Conservation (phyloP, 2,329 filamentous ascomycete species). For the Fusarium sororula region DNA sequence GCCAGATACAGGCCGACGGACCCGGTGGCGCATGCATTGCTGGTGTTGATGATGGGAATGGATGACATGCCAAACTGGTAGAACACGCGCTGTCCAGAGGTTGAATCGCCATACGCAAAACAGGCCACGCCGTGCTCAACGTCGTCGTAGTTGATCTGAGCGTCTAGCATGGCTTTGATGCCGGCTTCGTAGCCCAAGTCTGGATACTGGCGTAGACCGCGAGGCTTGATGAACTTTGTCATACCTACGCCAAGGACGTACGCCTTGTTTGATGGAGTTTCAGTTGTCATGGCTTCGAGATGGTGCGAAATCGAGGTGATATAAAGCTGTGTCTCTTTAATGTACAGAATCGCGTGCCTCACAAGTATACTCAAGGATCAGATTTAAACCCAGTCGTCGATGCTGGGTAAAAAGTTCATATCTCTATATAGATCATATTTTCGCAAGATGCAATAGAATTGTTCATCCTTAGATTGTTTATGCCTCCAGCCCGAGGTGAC, state of each 20-base stretch:
- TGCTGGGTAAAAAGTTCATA: too few species aligned
- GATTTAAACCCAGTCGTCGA: too few species aligned
- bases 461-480: too few species aligned
- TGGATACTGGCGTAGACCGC: neutral
- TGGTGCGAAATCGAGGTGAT: too few species aligned
- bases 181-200: neutral
- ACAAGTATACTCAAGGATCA: too few species aligned
- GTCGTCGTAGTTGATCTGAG: neutral
- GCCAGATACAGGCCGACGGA: neutral
- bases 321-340: too few species aligned
- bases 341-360: too few species aligned
- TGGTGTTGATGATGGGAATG: neutral
- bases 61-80: neutral
- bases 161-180: neutral
- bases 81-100: neutral
- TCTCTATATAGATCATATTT: too few species aligned
- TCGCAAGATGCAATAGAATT: too few species aligned
- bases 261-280: too few species aligned
- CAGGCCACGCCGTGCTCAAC: neutral
- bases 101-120: neutral
- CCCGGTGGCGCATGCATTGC: neutral
- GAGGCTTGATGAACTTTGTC: neutral
- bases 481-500: too few species aligned
- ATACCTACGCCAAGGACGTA: neutral
- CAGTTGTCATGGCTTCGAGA: too few species aligned